Conservation (phyloP, 1,139 yeast species). For the Saccharomycopsis hybrid region DNA sequence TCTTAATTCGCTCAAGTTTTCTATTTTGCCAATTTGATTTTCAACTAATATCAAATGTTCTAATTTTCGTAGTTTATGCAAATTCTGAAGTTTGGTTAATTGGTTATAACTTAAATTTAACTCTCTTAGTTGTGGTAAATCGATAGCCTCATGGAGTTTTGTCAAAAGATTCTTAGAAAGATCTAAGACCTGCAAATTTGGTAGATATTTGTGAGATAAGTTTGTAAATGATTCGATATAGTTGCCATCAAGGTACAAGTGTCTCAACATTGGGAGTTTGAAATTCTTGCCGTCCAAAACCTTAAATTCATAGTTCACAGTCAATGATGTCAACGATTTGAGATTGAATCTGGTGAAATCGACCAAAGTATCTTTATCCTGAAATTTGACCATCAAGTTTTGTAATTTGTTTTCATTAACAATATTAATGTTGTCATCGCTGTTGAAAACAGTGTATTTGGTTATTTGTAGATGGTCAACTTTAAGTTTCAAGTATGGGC, state of each 20-base stretch:
- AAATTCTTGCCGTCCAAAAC: slow-evolving; percentile 9
- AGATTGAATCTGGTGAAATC: slow-evolving; percentile 2
- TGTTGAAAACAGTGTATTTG: slow-evolving; percentile 2
- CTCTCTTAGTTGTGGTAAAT: slow-evolving; percentile 33
- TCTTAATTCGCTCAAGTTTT: slow-evolving; percentile 35
- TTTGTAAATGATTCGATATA: slow-evolving; percentile 1
- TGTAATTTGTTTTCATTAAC: slow-evolving; percentile 1
- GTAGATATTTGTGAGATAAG: slow-evolving; percentile 26
- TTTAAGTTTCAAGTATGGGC: slow-evolving; percentile 5
- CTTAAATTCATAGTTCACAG: slow-evolving; percentile 1
- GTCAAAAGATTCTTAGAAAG: slow-evolving; percentile 37
- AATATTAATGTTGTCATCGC: background rate
- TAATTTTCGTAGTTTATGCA: slow-evolving; percentile 28
- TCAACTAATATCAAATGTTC: slow-evolving; percentile 43
- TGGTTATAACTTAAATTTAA: slow-evolving; percentile 46
- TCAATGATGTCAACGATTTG: background rate
- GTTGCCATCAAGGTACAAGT: slow-evolving; percentile 8
- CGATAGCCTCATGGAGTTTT: slow-evolving; percentile 32
- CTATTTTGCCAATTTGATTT: slow-evolving; percentile 38
- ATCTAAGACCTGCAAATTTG: slow-evolving; percentile 37
- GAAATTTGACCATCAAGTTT: background rate
- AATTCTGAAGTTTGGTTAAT: slow-evolving; percentile 34
- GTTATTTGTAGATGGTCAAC: slow-evolving; percentile 1
- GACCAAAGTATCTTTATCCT: slow-evolving; percentile 2
- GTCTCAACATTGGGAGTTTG: slow-evolving; percentile 2